Conservation (phyloP, 2,329 filamentous ascomycete genomes). For the Sporothrix sp. region DNA sequence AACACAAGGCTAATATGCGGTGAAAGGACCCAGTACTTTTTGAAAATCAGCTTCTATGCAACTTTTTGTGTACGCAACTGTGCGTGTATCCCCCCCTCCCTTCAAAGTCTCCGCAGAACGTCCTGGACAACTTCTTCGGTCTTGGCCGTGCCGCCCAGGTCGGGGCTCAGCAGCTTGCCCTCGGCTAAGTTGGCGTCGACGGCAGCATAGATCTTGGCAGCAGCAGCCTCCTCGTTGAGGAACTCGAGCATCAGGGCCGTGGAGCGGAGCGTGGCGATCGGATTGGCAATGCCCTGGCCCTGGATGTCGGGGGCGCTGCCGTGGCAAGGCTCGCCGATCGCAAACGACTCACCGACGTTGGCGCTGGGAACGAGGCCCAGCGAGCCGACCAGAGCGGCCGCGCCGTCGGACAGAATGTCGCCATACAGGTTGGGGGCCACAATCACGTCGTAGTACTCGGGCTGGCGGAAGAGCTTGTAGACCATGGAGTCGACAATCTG, state of each 20-base stretch:
- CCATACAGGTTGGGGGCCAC: conserved; percentile 97
- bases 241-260: conserved; percentile 96
- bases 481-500: conserved; percentile 99
- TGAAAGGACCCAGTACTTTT: background rate
- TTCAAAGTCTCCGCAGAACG: conserved; percentile 72
- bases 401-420: conserved; percentile 91
- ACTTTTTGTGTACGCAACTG: background rate
- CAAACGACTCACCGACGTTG: conserved; percentile 89
- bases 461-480: conserved; percentile 98
- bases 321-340: conserved; percentile 96
- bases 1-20: no score
- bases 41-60: background rate
- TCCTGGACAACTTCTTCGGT: conserved; percentile 83
- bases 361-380: conserved; percentile 88
- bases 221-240: conserved; percentile 74
- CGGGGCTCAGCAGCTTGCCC: conserved; percentile 72
- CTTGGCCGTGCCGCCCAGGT: conserved; percentile 77
- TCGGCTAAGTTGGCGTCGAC: conserved; percentile 86
- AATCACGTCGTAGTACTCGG: conserved; percentile 90
- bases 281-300: conserved; percentile 88
- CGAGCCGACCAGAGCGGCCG: conserved; percentile 84
- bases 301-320: conserved; percentile 92
- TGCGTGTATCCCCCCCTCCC: background rate
- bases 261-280: conserved; percentile 86
- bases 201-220: conserved; percentile 80